Evolutionary conservation across 2,329 filamentous ascomycete genomes (phyloP), one percentile per base, ranked within the genome.

Genomic region (Calonectria honghensis): DNA sequence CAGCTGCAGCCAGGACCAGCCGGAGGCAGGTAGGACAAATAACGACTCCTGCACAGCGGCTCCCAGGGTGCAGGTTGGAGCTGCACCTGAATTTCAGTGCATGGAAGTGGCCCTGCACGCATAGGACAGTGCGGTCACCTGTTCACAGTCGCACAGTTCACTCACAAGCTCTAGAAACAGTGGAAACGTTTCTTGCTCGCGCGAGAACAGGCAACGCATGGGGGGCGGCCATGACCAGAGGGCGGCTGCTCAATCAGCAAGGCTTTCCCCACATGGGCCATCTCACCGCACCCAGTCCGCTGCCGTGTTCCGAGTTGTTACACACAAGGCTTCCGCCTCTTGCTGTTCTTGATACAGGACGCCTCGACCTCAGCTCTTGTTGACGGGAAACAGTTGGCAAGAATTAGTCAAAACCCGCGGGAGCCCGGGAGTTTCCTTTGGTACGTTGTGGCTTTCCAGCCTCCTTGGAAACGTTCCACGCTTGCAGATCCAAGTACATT

Each of bases 271-370:
- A 81, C 79, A 80, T 79, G 74, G 78, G 72, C 72, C 78, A 81
- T 79, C 77, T 79, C 79, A 81, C 79, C 77, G 74, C 76, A 79
- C 77, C 75, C 72, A 72, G 73, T 63, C 72, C 72, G 78, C 77
- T 81, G 79, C 79, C 79, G 79, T 81, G 79, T 81, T 81, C 79
- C 79, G 79, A 81, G 77, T 71, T 73, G 48, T 76, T 74, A 39
- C 67, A 45, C 65, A 54, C 68, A 72, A 63, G 54, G 37, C 52
- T 69, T 61, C 14, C 41, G 29, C 32, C 54, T 73, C 67, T 51
- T 71, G 20, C n/a, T 71, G 64, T 45, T 37, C 29, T 27, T 20
- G 48, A 50, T 57, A 65, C 69, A 41, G 57, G 52, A 50, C 39
- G 41, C 35, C 27, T 31, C 31, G 68, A 68, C n/a, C 18, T 37